Evolutionary conservation across 202 grass and related monocot species (phyloP), one percentile per base, ranked within the genome.

Genomic region (Panicum virgatum): DNA sequence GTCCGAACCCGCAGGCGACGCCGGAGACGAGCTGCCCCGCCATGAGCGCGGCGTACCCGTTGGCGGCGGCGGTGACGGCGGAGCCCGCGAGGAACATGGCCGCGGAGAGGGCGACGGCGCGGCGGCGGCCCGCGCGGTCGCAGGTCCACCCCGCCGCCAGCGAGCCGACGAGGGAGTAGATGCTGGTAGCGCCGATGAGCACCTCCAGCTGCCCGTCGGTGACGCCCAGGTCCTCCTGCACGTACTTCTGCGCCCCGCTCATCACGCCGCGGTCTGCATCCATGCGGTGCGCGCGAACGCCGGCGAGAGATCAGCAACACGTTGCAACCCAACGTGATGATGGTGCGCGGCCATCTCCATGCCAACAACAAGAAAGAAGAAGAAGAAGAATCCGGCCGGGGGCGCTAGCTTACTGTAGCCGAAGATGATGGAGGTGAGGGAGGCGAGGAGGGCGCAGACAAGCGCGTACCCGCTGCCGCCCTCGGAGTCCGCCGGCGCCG

Each of bases 61-160:
- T 27, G 12, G 92, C 90, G 1, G 85, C 69, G 52, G 82, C 76
- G 69, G 94, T 98, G 80, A 88, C 26, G 34, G 79, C 79, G 22
- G 92, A 91, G 20, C 96, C 90, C 1, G 79, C 87, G 12, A 98
- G 88, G 92, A 96, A 96, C 76, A 98, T 78, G 68, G 76, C 80
- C 0, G 96, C 92, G 10, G 96, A 57, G 6, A 98, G 71, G 19
- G 66, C 75, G 40, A 92, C 83, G 23, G 92, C 87, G 74, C 79
- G 79, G 27, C 92, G 85, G 0, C 92, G 83, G 0, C 92, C 92
- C 0, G 90, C 86, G 57, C 79, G 53, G 79, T 98, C 96, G 47
- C 92, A 93, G 1, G 90, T 89, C 84, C 88, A 90, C 0, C 90
- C 90, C 7, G 92, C 96, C 15, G 77, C 90, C 43, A 98, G 82